phyloP scores from a whole-genome alignment of 441 rosid species.

The Daphne laureola region DNA sequence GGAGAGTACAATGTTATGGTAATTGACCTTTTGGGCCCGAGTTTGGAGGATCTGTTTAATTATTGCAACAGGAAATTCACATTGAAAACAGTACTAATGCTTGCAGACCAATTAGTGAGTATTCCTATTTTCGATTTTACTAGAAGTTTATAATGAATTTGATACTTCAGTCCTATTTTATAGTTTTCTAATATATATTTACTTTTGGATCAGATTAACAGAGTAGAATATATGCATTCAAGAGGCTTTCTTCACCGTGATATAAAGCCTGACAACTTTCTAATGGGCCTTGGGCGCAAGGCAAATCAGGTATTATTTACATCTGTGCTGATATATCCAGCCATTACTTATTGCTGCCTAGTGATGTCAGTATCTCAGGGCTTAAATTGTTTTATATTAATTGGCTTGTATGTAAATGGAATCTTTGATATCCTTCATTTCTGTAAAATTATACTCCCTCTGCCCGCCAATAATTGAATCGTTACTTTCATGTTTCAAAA shows the following conservation, averaged over 20 bases:
- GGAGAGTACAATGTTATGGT: conserved; percentile 88
- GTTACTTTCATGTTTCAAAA: too few species aligned
- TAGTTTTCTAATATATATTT: conserved; percentile 7
- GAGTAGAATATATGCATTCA: conserved; percentile 97
- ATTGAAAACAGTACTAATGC: conserved; percentile 93
- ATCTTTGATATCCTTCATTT: too few species aligned
- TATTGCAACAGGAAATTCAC: conserved; percentile 86
- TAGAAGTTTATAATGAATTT: too few species aligned
- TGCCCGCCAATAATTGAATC: too few species aligned
- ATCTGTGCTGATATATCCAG: neutral
- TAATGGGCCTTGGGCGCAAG: conserved; percentile 98
- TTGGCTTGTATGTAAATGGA: too few species aligned
- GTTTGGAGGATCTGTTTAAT: conserved; percentile 95
- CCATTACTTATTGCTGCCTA: too few species aligned
- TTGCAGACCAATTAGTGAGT: conserved; percentile 93
- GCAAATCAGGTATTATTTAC: conserved; percentile 73
- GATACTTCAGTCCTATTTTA: neutral
- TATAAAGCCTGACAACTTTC: conserved; percentile 96
- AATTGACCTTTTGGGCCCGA: conserved; percentile 96
- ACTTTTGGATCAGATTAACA: conserved; percentile 55
- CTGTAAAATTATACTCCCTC: too few species aligned
- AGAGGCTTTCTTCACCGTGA: conserved; percentile 99
- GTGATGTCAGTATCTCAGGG: too few species aligned
- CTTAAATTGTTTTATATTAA: conserved; percentile 1
- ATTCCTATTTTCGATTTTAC: neutral